These are phyloP conservation scores for Umbelopsis sp. DNA, from an alignment of 371 early-diverging fungal genomes.

Conservation along the genomic window DNA sequence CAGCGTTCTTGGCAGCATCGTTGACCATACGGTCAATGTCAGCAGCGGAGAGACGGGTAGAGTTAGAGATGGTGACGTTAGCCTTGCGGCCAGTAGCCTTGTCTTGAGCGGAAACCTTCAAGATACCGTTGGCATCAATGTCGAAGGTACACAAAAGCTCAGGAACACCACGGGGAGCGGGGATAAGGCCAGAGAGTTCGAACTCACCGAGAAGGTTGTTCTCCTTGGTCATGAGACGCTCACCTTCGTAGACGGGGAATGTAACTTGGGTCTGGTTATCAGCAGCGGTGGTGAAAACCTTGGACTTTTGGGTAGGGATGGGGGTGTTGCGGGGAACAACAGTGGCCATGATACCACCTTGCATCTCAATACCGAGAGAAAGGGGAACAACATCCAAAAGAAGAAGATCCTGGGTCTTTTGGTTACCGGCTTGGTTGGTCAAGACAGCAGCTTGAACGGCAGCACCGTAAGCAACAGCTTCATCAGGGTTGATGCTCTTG, in stretches of 20 bases:
- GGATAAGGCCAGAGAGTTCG: conserved; percentile 84
- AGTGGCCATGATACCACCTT: conserved; percentile 84
- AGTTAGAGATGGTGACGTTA: conserved; percentile 98
- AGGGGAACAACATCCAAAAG: conserved; percentile 92
- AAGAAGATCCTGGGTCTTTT: conserved; percentile 68
- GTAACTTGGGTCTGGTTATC: conserved; percentile 95
- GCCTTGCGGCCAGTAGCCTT: conserved; percentile 93
- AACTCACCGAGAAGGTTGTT: conserved; percentile 95
- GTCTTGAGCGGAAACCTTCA: conserved; percentile 91
- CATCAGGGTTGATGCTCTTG: conserved; percentile 97
- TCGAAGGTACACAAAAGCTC: conserved; percentile 93
- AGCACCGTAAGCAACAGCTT: conserved; percentile 98
- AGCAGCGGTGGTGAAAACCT: conserved; percentile 93
- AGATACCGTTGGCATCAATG: conserved; percentile 92
- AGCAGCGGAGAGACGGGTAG: conserved; percentile 96
- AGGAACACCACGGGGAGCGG: conserved; percentile 88
- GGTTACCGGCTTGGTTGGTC: conserved; percentile 66
- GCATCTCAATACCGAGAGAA: conserved; percentile 92
- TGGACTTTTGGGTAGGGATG: conserved; percentile 90
- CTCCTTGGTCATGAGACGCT: conserved; percentile 88
- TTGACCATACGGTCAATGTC: conserved; percentile 97
- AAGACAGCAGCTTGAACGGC: conserved; percentile 94
- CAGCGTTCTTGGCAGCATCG: conserved; percentile 97
- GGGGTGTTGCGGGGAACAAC: conserved; percentile 87
- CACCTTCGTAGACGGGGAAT: conserved; percentile 95